Evolutionary conservation across 2,329 filamentous ascomycete genomes (phyloP).

Genomic region (Verticillium nubilum): DNA sequence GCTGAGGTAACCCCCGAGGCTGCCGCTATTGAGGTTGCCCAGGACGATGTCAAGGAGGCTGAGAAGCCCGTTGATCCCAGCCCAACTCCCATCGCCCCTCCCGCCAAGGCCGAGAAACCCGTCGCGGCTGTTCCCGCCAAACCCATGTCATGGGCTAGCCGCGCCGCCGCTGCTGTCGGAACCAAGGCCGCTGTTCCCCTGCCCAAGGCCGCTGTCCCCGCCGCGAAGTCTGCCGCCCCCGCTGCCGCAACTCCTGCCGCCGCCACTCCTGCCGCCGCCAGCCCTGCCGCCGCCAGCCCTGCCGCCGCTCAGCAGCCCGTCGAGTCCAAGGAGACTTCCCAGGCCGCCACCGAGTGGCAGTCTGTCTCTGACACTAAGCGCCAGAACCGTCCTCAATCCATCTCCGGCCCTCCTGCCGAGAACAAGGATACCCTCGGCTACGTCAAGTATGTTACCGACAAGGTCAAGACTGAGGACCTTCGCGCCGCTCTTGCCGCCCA

Average conservation of each 20-base stretch:
- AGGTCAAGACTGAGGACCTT: slow-evolving; percentile 71
- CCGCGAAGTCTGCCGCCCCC: slow-evolving; percentile 47
- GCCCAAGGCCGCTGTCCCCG: slow-evolving; percentile 50
- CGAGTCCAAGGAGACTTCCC: slow-evolving; percentile 41
- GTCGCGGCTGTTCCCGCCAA: slow-evolving; percentile 51
- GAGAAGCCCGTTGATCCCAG: slow-evolving; percentile 64
- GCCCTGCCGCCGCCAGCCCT: slow-evolving; percentile 23
- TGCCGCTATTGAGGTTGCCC: slow-evolving; percentile 44
- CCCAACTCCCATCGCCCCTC: slow-evolving; percentile 46
- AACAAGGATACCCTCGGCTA: slow-evolving; percentile 79
- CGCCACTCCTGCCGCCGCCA: slow-evolving; percentile 21
- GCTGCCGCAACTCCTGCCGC: slow-evolving; percentile 40
- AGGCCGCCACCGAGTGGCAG: slow-evolving; percentile 69
- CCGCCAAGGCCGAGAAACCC: slow-evolving; percentile 36
- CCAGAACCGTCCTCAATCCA: slow-evolving; percentile 68
- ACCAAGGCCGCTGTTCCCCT: slow-evolving; percentile 46
- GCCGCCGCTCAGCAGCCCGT: slow-evolving; percentile 20
- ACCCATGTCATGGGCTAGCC: slow-evolving; percentile 73
- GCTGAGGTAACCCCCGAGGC: slow-evolving; percentile 40
- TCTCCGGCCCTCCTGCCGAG: slow-evolving; percentile 53
- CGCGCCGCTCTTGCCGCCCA: slow-evolving; percentile 65
- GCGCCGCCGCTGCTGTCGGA: slow-evolving; percentile 52
- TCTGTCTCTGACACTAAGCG: slow-evolving; percentile 82
- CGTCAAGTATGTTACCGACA: slow-evolving; percentile 92
- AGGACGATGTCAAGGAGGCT: slow-evolving; percentile 49